Evolutionary conservation across 176 grass and related monocot genomes (phyloP).

Genomic region (Phyllostachys edulis): DNA sequence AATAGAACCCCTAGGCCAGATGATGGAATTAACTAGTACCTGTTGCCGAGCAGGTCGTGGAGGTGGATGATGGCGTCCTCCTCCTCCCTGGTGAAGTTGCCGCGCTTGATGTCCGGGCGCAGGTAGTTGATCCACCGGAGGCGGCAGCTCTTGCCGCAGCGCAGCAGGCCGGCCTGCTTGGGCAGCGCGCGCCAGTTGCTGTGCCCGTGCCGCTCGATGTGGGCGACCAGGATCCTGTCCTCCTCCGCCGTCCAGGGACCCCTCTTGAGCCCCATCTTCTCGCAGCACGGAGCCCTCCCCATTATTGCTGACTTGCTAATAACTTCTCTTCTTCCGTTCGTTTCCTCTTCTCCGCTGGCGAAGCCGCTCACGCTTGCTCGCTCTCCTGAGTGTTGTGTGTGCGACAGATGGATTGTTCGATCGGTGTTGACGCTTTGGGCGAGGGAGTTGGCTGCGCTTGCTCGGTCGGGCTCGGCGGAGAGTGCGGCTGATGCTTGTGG

Average conservation of each 20-base stretch:
- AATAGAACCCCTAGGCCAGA: background rate
- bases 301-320: conserved; percentile 34
- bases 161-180: conserved; percentile 64
- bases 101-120: conserved; percentile 76
- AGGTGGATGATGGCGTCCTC: conserved; percentile 73
- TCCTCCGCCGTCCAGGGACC: conserved; percentile 79
- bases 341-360: background rate
- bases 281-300: conserved; percentile 80
- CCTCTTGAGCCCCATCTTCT: conserved; percentile 73
- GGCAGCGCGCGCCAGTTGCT: conserved; percentile 86
- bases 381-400: background rate
- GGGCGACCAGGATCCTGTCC: conserved; percentile 53
- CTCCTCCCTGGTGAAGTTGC: conserved; percentile 76
- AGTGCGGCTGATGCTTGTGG: background rate
- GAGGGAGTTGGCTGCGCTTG: background rate
- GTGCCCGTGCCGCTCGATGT: conserved; percentile 74
- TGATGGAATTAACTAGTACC: conserved; percentile 16
- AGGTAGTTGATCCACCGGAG: conserved; percentile 93
- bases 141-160: conserved; percentile 90
- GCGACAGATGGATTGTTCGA: background rate
- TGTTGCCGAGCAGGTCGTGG: conserved; percentile 66
- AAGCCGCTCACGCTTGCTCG: background rate
- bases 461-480: background rate
- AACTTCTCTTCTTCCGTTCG: background rate
- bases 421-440: too few relatives aligned